Base-by-base conservation (phyloP, 495 filamentous ascomycete species). In the Cairneyella variabilis region DNA sequence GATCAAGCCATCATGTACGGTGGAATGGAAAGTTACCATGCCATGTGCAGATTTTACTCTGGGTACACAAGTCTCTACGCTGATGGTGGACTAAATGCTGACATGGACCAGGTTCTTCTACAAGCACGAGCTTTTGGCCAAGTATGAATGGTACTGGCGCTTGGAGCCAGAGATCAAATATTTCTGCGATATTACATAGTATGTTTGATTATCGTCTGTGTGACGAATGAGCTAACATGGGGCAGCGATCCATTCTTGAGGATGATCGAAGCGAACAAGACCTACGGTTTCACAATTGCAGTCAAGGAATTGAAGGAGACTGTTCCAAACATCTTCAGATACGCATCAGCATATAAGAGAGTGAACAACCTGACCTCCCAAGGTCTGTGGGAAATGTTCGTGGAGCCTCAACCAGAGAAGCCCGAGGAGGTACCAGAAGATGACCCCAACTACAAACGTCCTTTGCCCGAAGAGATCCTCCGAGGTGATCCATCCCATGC, bases 131-230 rank as follows among this genome's bases (percentile, higher is more conserved):
- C 83, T 97, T 20, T 80, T 99, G 32, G 76, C 85, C 63, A 96
- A 99, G 71, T 99, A 97, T 72, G 89, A 97, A 67, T 99, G 93
- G 93, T 99, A 99, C 75, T 99, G 93, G 93, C 90, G 93, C 41
- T 71, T 99, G 70, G 93, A 99, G 82, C 93, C 93, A 65, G 93
- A 99, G 70, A 97, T 99, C 84, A 97, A 92, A 75, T 99, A 97
- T 76, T 99, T 97, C 76, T 99, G 93, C 68, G 93, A 99, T 62
- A 96, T 99, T 58, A 99, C 93, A 54, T 99, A 99, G 91, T 97
- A 86, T 63, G 86, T 64, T 23, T 2, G 17, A 11, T 39, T 21
- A 11, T 23, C 17, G 8, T 26, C 1, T 3, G 3, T 22, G 4
- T 8, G 7, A 9, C 7, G 12, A 17, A 51, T 60, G 3, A 59